These are phyloP conservation scores for Trichosporon sp. DNA, from an alignment of 1,284 basidiomycete genomes.

Conservation along the genomic window DNA sequence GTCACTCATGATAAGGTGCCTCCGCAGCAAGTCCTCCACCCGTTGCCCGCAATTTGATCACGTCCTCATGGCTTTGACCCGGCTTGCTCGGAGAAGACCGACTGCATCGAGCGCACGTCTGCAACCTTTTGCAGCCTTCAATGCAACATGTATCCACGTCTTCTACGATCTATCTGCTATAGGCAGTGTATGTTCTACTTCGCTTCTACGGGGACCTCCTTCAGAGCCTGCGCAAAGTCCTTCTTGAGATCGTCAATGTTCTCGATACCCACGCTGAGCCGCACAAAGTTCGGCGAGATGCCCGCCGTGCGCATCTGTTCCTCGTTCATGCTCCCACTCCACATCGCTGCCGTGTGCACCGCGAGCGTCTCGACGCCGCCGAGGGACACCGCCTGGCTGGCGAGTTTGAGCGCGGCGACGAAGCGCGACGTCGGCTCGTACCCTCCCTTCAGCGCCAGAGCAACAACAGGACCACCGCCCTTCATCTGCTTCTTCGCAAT, in stretches of 20 bases:
- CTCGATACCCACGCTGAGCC: slow-evolving; percentile 8
- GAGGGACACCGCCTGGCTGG: slow-evolving; percentile 11
- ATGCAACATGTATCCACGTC: no score
- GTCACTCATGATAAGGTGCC: not conserved
- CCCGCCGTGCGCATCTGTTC: slow-evolving; percentile 12
- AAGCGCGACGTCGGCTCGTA: slow-evolving; percentile 11
- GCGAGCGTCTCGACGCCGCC: slow-evolving; percentile 16
- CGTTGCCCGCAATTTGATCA: not conserved
- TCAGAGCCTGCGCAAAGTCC: slow-evolving; percentile 13
- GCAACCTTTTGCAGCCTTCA: no score
- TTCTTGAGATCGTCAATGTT: slow-evolving; percentile 13
- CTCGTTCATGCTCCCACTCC: slow-evolving; percentile 13
- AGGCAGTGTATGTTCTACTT: no score
- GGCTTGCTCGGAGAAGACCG: not conserved
- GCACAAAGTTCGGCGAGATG: slow-evolving; percentile 15
- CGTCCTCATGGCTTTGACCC: no score
- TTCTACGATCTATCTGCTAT: no score
- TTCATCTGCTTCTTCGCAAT: slow-evolving; percentile 13
- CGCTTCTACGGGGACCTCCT: not conserved
- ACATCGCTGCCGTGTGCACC: slow-evolving; percentile 16
- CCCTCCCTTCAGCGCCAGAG: slow-evolving; percentile 7
- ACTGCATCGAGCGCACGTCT: no score
- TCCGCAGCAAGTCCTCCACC: no score
- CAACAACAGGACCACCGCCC: slow-evolving; percentile 12
- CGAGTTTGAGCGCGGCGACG: slow-evolving; percentile 11